phyloP scores from a whole-genome alignment of 352 stramenopile species.

The Vaucheria bursata region DNA sequence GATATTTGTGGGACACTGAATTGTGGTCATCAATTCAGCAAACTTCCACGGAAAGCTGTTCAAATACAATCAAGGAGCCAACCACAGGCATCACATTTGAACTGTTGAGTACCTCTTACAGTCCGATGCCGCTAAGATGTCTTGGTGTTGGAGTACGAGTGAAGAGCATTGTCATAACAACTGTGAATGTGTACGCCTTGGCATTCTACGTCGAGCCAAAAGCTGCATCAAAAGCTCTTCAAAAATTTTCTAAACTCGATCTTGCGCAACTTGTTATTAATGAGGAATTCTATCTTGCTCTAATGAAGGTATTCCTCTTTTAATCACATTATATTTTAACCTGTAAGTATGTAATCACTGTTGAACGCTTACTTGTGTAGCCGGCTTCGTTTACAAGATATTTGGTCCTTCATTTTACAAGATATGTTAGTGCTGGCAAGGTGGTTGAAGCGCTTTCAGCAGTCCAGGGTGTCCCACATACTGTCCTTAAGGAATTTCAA shows the following conservation, averaged over 20 bases:
- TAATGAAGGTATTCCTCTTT: constrained; percentile 11
- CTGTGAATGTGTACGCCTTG: constrained; percentile 42
- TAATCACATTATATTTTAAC: too few relatives aligned
- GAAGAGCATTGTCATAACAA: constrained; percentile 19
- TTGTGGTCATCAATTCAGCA: background rate
- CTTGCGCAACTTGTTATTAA: constrained; percentile 15
- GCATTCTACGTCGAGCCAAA: constrained; percentile 41
- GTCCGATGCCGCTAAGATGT: constrained; percentile 11
- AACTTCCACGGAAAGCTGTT: background rate
- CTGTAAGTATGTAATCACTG: too few relatives aligned
- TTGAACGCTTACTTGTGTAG: background rate
- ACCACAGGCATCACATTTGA: constrained; percentile 21
- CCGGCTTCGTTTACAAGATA: constrained; percentile 26
- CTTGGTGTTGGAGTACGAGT: constrained; percentile 28
- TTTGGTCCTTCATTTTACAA: constrained; percentile 29
- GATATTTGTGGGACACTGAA: background rate
- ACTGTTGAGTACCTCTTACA: constrained; percentile 10
- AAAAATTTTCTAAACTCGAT: constrained; percentile 13
- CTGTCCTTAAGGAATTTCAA: constrained; percentile 16
- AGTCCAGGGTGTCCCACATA: background rate
- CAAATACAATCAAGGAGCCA: constrained; percentile 11
- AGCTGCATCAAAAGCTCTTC: constrained; percentile 11
- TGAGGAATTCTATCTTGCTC: constrained; percentile 5
- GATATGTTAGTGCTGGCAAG: constrained; percentile 28
- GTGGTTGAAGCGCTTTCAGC: constrained; percentile 34